These are phyloP conservation scores for Gastrolobium bilobum DNA, from an alignment of 306 rosid genomes.

Conservation along the genomic window DNA sequence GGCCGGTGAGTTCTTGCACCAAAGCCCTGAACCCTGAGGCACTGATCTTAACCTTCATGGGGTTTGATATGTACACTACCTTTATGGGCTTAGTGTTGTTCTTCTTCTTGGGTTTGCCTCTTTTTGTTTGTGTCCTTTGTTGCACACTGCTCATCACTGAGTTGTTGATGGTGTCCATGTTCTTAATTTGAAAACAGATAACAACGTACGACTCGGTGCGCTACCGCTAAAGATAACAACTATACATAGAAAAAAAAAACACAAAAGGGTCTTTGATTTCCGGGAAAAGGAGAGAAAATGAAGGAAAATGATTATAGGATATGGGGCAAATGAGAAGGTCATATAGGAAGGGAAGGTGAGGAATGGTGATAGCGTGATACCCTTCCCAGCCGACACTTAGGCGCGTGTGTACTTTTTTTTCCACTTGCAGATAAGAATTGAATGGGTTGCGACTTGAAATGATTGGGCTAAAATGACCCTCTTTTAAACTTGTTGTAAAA, in stretches of 20 bases:
- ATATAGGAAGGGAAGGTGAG: not conserved
- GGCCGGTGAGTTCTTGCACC: slow-evolving; percentile 86
- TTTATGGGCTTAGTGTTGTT: slow-evolving; percentile 51
- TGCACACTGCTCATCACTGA: slow-evolving; percentile 45
- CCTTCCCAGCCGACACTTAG: slow-evolving; percentile 42
- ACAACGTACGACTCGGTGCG: not conserved
- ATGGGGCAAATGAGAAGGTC: slow-evolving; percentile 37
- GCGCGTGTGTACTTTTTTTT: slow-evolving; percentile 37
- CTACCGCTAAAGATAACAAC: not conserved
- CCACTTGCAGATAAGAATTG: no score
- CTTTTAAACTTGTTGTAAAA: no score
- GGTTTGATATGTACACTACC: slow-evolving; percentile 83
- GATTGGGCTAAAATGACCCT: no score
- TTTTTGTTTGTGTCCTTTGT: slow-evolving; percentile 50
- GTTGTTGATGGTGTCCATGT: slow-evolving; percentile 50
- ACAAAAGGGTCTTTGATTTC: not conserved
- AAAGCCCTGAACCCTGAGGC: slow-evolving; percentile 69
- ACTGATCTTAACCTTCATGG: slow-evolving; percentile 73
- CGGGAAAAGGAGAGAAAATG: not conserved
- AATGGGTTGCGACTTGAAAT: no score
- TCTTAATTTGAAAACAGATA: not conserved
- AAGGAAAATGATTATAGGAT: not conserved
- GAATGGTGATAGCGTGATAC: not conserved
- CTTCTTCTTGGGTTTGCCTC: slow-evolving; percentile 45
- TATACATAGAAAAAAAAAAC: slow-evolving; percentile 11